Evolutionary conservation across 805 yeast species (phyloP).

Genomic region (Sugiyamaella qingdaonensis): DNA sequence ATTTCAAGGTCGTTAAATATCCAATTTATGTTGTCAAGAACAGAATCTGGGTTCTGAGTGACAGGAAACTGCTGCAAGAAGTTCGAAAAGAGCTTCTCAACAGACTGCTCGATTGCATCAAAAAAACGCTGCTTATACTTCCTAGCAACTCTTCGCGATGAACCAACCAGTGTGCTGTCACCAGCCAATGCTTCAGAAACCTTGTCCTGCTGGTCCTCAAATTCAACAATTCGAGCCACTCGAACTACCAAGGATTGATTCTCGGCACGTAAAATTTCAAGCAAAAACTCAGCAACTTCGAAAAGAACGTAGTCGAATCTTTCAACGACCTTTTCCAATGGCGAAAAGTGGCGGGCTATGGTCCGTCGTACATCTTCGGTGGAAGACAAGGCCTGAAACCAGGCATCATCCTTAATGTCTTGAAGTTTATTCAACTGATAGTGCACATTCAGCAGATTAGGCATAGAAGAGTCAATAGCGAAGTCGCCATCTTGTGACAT

Average conservation of each 20-base stretch:
- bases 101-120: slow-evolving; percentile 52
- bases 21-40: slow-evolving; percentile 75
- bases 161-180: not conserved
- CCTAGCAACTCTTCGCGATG: slow-evolving; percentile 38
- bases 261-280: slow-evolving; percentile 66
- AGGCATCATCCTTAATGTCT: slow-evolving; percentile 74
- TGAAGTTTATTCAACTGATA: slow-evolving; percentile 64
- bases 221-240: slow-evolving; percentile 70
- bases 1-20: slow-evolving; percentile 72
- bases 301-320: slow-evolving; percentile 61
- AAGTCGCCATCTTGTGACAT: slow-evolving; percentile 48
- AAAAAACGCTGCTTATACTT: slow-evolving; percentile 61
- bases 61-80: slow-evolving; percentile 54
- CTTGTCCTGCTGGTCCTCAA: slow-evolving; percentile 75
- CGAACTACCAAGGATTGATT: slow-evolving; percentile 67
- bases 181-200: slow-evolving; percentile 33
- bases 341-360: slow-evolving; percentile 51
- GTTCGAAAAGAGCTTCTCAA: slow-evolving; percentile 62
- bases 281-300: slow-evolving; percentile 61
- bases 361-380: slow-evolving; percentile 67
- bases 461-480: slow-evolving; percentile 42
- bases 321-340: slow-evolving; percentile 45
- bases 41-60: slow-evolving; percentile 44
- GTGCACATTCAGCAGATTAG: slow-evolving; percentile 63
- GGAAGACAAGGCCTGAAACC: slow-evolving; percentile 46